Evolutionary conservation across 1,139 yeast genomes (phyloP), one percentile per base, ranked within the genome.

Genomic region (Taphrina betulina): DNA sequence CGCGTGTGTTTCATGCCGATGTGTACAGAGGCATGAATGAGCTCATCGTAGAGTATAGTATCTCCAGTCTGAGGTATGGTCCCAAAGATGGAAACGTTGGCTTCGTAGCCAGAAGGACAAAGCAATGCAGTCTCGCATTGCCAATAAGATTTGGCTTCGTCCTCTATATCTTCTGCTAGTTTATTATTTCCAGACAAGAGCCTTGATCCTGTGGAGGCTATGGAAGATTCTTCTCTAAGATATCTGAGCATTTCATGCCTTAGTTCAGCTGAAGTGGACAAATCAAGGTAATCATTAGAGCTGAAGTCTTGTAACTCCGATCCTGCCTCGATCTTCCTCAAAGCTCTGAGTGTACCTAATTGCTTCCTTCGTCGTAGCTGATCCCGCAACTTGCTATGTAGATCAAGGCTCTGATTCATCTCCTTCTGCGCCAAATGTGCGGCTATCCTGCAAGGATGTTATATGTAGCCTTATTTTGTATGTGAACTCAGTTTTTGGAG

Each of bases 191-290:
- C 68, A 35, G 66, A 68, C 23, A 66, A 58, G n/a, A 66, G 57
- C 3, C 68, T 57, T 5, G 68, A 66, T 1, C 68, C 68, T 7
- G 68, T 68, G 20, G 66, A 61, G 1, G 66, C 68, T 14, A 65
- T 44, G 1, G 40, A n/a, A 4, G 12, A n/a, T 42, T 34, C 36
- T 16, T 16, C 17, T 2, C 28, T 29, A 19, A 52, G 16, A 28
- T 52, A 34, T 5, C 17, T 16, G 16, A 20, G 26, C 29, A 34
- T 42, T n/a, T 34, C 14, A 12, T 14, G 4, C 2, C 50, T 37
- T 16, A 52, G 50, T 5, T 17, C 23, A 12, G 42, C 10, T 17
- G 56, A 42, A 3, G 43, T 19, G 3, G 56, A 42, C 10, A 65
- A 55, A 1, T 66, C 64, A 12, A 65, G 54, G 33, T 60, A 65